Percentiles rank a stretch among this genome's conserved stretches.
These are phyloP conservation scores for Hanseniaspora clermontiae DNA, from an alignment of 805 yeast genomes.

Conservation along the genomic window DNA sequence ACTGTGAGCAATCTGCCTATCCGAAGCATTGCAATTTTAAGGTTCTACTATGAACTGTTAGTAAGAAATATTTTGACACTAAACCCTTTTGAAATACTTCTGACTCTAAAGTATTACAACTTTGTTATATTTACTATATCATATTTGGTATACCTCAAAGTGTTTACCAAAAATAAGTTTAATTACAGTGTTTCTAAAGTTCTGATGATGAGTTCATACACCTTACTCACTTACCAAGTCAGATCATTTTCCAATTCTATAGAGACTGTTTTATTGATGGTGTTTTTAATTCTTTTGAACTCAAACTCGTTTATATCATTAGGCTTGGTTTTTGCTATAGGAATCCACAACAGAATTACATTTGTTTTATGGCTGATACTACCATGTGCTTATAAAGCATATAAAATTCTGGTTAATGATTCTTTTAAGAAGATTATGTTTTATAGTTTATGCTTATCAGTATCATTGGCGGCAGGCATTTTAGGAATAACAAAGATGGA, in stretches of 20 bases:
- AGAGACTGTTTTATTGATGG: constrained; percentile 42
- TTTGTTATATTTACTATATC: not conserved
- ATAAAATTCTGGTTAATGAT: constrained; percentile 28
- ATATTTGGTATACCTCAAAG: not conserved
- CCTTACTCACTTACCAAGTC: constrained; percentile 66
- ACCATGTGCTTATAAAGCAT: constrained; percentile 38
- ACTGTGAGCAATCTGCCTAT: constrained; percentile 15
- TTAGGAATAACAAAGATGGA: constrained; percentile 38
- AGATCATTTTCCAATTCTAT: constrained; percentile 83
- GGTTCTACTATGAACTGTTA: not conserved
- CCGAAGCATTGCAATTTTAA: not conserved
- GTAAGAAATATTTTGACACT: constrained; percentile 3
- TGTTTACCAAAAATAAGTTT: not conserved
- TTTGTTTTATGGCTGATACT: constrained; percentile 61
- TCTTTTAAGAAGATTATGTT: constrained; percentile 23
- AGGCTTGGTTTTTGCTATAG: constrained; percentile 47
- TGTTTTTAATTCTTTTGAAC: constrained; percentile 33
- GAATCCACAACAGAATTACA: constrained; percentile 74
- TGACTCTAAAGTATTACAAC: constrained; percentile 17
- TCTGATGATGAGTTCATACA: constrained; percentile 44
- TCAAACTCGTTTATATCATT: constrained; percentile 22
- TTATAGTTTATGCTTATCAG: not conserved
- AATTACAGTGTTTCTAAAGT: constrained; percentile 24
- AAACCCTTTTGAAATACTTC: not conserved
- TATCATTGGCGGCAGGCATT: constrained; percentile 30